phyloP scores from a whole-genome alignment of 1,284 basidiomycete species.

The Amylostereum areolatum region DNA sequence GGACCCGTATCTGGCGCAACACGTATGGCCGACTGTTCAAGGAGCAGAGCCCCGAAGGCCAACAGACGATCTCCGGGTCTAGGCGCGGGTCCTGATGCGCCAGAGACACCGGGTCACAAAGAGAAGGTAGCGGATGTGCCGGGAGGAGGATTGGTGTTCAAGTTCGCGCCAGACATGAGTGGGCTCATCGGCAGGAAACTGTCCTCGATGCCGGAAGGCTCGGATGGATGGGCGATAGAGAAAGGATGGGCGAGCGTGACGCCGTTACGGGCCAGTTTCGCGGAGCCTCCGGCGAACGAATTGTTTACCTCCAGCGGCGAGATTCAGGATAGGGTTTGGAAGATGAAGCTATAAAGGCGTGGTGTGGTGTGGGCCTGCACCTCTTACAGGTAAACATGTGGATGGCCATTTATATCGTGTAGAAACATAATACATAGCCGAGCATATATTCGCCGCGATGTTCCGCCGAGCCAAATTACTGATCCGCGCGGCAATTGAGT shows the following conservation, averaged over 20 bases:
- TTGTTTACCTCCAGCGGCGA: constrained; percentile 18
- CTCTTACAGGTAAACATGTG: no score
- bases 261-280: constrained; percentile 68
- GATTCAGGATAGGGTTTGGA: constrained; percentile 41
- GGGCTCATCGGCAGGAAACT: constrained; percentile 59
- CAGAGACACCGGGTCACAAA: neutral
- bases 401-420: no score
- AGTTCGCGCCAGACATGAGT: constrained; percentile 75
- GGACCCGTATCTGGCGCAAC: constrained; percentile 76
- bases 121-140: constrained; percentile 16
- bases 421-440: no score
- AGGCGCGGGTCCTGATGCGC: constrained; percentile 43
- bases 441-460: no score
- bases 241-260: constrained; percentile 69
- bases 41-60: constrained; percentile 24
- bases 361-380: no score
- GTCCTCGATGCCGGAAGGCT: constrained; percentile 60
- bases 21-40: constrained; percentile 73
- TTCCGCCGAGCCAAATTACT: no score
- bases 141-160: constrained; percentile 56
- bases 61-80: constrained; percentile 17
- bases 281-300: constrained; percentile 39
- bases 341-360: constrained; percentile 40
- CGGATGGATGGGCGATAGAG: constrained; percentile 76
- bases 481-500: no score